Evolutionary conservation across 768 basidiomycete species (phyloP).

Genomic region (Lentinula boryana): DNA sequence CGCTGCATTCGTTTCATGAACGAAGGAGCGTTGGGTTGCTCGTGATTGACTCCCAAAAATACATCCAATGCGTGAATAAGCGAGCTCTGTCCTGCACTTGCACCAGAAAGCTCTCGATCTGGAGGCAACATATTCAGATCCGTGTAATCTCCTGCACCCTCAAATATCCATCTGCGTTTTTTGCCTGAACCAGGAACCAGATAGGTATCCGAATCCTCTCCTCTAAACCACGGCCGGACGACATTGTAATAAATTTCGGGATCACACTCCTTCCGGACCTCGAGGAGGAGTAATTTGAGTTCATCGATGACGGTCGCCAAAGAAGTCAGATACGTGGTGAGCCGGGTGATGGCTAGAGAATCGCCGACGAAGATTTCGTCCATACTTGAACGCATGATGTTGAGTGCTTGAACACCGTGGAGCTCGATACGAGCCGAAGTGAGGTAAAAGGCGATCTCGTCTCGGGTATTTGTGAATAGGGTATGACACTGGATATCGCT

Average conservation of each 20-base stretch:
- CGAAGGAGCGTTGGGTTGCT: conserved; percentile 4
- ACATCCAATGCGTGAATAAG: conserved; percentile 70
- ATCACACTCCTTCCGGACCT: conserved; percentile 64
- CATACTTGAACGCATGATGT: conserved; percentile 78
- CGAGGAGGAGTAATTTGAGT: conserved; percentile 52
- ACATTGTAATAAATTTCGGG: conserved; percentile 67
- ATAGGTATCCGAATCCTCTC: conserved; percentile 46
- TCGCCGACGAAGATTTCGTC: conserved; percentile 85
- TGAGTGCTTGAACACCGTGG: conserved; percentile 77
- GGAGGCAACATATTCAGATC: conserved; percentile 37
- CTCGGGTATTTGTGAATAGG: conserved; percentile 70
- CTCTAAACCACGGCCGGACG: conserved; percentile 79
- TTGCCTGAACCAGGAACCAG: background rate
- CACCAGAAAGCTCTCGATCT: conserved; percentile 55
- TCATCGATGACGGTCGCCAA: conserved; percentile 62
- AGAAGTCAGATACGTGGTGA: conserved; percentile 55
- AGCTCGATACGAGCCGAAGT: conserved; percentile 84
- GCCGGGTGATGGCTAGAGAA: conserved; percentile 55
- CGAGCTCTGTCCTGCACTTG: conserved; percentile 79
- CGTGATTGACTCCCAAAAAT: conserved; percentile 64
- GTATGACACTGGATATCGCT: conserved; percentile 48
- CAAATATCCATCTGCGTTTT: conserved; percentile 48
- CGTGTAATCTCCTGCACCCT: conserved; percentile 40
- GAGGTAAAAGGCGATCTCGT: conserved; percentile 87
- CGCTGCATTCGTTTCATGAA: conserved; percentile 70